Conservation (phyloP, 1,139 yeast species). For the Sugiyamaella japonica region DNA sequence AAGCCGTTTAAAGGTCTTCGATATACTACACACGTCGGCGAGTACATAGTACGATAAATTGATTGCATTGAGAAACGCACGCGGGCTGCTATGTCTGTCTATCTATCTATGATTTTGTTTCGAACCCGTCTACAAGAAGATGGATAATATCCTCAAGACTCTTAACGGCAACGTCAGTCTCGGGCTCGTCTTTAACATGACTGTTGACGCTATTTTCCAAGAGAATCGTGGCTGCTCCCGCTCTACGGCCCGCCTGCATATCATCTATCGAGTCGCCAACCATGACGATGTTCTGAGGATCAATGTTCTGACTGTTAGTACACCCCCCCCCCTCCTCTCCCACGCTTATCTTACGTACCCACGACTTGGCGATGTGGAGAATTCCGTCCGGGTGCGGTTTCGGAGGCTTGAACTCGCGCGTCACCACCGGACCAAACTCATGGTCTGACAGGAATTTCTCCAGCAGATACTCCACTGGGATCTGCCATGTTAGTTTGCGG, state of each 20-base stretch:
- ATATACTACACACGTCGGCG: constrained; percentile 67
- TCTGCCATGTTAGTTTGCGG: constrained; percentile 22
- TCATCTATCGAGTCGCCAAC: constrained; percentile 70
- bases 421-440: constrained; percentile 51
- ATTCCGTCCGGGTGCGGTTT: constrained; percentile 65
- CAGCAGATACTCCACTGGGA: constrained; percentile 54
- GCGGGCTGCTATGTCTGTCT: background rate
- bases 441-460: constrained; percentile 46
- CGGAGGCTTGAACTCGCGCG: constrained; percentile 62
- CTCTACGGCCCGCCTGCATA: constrained; percentile 57
- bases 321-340: background rate
- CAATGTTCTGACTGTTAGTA: constrained; percentile 31
- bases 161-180: constrained; percentile 42
- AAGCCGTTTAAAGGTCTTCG: constrained; percentile 93
- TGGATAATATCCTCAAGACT: constrained; percentile 47
- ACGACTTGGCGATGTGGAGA: constrained; percentile 50
- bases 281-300: constrained; percentile 54
- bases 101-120: constrained; percentile 23
- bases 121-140: constrained; percentile 43
- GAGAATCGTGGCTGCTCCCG: constrained; percentile 58
- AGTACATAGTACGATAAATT: constrained; percentile 50
- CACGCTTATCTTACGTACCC: constrained; percentile 40
- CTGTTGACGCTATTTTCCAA: constrained; percentile 51
- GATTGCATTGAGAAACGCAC: too few species aligned
- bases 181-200: constrained; percentile 41